These are phyloP conservation scores for Penicillium arizonense DNA, from an alignment of 495 filamentous ascomycete species.

Conservation along the genomic window DNA sequence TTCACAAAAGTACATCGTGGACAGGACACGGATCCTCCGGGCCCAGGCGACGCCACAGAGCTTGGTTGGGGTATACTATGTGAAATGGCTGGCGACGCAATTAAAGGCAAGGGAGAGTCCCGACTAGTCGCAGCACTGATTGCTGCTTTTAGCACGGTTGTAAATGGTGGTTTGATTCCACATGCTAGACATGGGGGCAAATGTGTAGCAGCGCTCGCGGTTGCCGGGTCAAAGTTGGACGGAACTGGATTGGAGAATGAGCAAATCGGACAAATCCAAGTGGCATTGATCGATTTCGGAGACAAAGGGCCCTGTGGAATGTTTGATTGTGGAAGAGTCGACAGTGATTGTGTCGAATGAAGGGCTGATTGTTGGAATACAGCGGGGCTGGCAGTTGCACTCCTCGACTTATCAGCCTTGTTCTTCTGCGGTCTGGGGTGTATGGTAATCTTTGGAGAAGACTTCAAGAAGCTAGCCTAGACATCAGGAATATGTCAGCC, in stretches of 20 bases:
- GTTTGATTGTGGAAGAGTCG: slow-evolving; percentile 22
- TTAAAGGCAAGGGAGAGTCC: slow-evolving; percentile 31
- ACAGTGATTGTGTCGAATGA: slow-evolving; percentile 21
- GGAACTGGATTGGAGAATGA: slow-evolving; percentile 95
- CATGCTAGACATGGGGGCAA: slow-evolving; percentile 88
- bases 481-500: slow-evolving; percentile 2
- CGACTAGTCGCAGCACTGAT: slow-evolving; percentile 64
- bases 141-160: slow-evolving; percentile 78
- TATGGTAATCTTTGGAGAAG: slow-evolving; percentile 88
- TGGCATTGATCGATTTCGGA: slow-evolving; percentile 54
- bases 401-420: slow-evolving; percentile 33
- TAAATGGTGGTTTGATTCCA: slow-evolving; percentile 86
- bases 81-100: slow-evolving; percentile 10
- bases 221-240: slow-evolving; percentile 83
- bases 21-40: slow-evolving; percentile 47
- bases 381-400: slow-evolving; percentile 34
- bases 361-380: slow-evolving; percentile 21
- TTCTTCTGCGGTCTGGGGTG: slow-evolving; percentile 72
- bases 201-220: slow-evolving; percentile 70
- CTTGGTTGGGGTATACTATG: slow-evolving; percentile 4
- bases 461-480: slow-evolving; percentile 91
- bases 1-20: slow-evolving; percentile 94
- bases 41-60: slow-evolving; percentile 4
- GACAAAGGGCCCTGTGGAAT: slow-evolving; percentile 20
- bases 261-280: slow-evolving; percentile 98